Conservation (phyloP, 306 rosid species). For the Pyrus bretschneideri region DNA sequence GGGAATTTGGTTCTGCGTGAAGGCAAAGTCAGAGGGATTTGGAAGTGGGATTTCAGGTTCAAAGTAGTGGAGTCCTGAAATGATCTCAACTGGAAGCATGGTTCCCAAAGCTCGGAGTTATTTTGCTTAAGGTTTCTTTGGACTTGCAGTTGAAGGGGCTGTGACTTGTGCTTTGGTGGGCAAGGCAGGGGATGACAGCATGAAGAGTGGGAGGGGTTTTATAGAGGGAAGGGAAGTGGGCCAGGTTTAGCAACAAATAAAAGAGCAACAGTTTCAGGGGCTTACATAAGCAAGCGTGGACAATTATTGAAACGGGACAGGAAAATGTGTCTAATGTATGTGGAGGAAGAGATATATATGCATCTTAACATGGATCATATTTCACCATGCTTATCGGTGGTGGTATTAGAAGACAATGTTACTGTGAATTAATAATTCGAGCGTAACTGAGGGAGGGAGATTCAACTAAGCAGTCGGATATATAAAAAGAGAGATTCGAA, state of each 20-base stretch:
- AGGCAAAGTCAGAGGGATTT: slow-evolving; percentile 20
- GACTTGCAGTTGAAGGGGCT: slow-evolving; percentile 1
- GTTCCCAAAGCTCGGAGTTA: not conserved
- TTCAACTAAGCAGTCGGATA: not conserved
- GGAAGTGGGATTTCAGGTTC: slow-evolving; percentile 37
- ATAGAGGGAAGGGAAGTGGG: slow-evolving; percentile 43
- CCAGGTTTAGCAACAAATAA: slow-evolving; percentile 19
- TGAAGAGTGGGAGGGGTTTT: slow-evolving; percentile 36
- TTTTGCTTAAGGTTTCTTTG: not conserved
- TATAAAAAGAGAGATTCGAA: no score
- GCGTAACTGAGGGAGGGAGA: no score
- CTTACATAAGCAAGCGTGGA: slow-evolving; percentile 39
- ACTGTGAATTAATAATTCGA: no score
- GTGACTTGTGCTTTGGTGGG: not conserved
- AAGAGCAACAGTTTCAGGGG: slow-evolving; percentile 30
- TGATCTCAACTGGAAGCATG: slow-evolving; percentile 56
- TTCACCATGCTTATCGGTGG: slow-evolving; percentile 12
- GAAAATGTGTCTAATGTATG: slow-evolving; percentile 29
- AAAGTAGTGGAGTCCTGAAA: slow-evolving; percentile 40
- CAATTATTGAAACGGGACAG: slow-evolving; percentile 40
- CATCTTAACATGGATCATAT: slow-evolving; percentile 8
- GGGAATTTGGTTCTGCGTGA: slow-evolving; percentile 34
- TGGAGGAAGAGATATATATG: slow-evolving; percentile 20
- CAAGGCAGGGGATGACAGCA: slow-evolving; percentile 18
- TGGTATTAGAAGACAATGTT: slow-evolving; percentile 9